phyloP scores from a whole-genome alignment of 106 monocot species.

The Acorus gramineus region DNA sequence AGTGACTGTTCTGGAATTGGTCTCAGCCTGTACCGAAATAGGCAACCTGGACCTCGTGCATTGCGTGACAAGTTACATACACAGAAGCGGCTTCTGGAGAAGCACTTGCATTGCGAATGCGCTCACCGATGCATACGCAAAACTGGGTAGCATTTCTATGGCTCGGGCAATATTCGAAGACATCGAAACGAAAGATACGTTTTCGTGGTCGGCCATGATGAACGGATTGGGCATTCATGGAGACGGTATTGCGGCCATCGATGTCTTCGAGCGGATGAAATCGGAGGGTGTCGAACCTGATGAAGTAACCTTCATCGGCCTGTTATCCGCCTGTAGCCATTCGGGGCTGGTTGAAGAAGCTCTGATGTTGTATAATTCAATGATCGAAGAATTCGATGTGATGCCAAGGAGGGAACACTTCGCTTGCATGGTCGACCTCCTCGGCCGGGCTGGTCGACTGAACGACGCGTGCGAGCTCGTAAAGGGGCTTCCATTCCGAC shows the following conservation, averaged over 20 bases:
- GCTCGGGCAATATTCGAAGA: constrained; percentile 36
- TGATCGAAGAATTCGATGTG: constrained; percentile 26
- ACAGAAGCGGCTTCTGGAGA: constrained; percentile 27
- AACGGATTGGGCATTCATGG: constrained; percentile 61
- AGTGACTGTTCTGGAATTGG: constrained; percentile 39
- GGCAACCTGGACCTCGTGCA: constrained; percentile 15
- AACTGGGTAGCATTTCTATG: constrained; percentile 30
- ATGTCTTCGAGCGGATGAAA: constrained; percentile 37
- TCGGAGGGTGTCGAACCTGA: constrained; percentile 28
- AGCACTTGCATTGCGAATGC: constrained; percentile 29
- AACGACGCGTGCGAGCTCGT: constrained; percentile 51
- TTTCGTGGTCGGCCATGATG: constrained; percentile 66
- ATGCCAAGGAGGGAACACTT: constrained; percentile 47
- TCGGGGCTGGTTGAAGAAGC: constrained; percentile 45
- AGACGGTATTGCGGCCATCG: constrained; percentile 32
- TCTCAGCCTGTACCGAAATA: constrained; percentile 41
- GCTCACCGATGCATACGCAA: constrained; percentile 44
- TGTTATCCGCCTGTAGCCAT: constrained; percentile 63
- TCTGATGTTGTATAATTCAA: constrained; percentile 28
- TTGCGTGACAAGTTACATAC: constrained; percentile 19
- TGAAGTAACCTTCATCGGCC: constrained; percentile 40
- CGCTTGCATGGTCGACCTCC: constrained; percentile 53
- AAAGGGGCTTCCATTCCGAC: constrained; percentile 16
- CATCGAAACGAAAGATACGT: constrained; percentile 28
- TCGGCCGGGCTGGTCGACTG: constrained; percentile 44